A percentile compares a stretch with the other conserved stretches of the same genome.
Evolutionary conservation across 768 basidiomycete species (phyloP).

Genomic region (Naematelia aurantialba): DNA sequence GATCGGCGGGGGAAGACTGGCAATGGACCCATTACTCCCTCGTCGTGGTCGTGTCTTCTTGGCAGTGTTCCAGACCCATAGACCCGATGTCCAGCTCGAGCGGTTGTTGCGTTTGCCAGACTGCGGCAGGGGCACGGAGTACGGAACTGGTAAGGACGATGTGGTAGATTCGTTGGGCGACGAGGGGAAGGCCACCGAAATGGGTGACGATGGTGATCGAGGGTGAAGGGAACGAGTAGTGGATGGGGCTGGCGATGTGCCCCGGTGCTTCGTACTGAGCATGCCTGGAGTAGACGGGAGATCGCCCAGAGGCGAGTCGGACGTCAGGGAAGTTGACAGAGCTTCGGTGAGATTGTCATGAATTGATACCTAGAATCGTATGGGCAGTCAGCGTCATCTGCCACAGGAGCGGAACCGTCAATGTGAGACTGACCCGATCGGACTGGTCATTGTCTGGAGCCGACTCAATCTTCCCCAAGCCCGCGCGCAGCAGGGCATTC

Average conservation of each 20-base stretch:
- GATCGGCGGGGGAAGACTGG: background rate
- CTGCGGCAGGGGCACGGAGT: background rate
- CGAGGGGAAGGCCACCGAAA: slow-evolving; percentile 15
- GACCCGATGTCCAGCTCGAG: slow-evolving; percentile 33
- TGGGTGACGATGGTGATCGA: slow-evolving; percentile 23
- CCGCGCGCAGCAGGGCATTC: slow-evolving; percentile 26
- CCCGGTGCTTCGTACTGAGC: background rate
- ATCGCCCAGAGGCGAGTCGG: slow-evolving; percentile 6
- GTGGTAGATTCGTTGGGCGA: slow-evolving; percentile 5
- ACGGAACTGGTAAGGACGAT: background rate
- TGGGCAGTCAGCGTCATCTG: too few relatives aligned
- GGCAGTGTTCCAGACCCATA: slow-evolving; percentile 39
- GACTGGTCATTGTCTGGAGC: slow-evolving; percentile 1
- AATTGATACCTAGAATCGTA: slow-evolving; percentile 19
- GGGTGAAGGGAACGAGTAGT: slow-evolving; percentile 9
- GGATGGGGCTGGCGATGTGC: slow-evolving; percentile 20
- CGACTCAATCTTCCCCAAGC: slow-evolving; percentile 8
- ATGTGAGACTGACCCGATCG: slow-evolving; percentile 16
- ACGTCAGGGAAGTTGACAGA: slow-evolving; percentile 42
- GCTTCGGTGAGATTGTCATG: slow-evolving; percentile 45
- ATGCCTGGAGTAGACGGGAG: background rate
- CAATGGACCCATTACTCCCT: slow-evolving; percentile 15
- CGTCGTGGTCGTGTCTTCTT: slow-evolving; percentile 11
- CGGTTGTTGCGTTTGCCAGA: slow-evolving; percentile 5
- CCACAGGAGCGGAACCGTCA: too few relatives aligned